These are phyloP conservation scores for Acacia acuminata DNA, from an alignment of 306 rosid genomes.

Conservation along the genomic window DNA sequence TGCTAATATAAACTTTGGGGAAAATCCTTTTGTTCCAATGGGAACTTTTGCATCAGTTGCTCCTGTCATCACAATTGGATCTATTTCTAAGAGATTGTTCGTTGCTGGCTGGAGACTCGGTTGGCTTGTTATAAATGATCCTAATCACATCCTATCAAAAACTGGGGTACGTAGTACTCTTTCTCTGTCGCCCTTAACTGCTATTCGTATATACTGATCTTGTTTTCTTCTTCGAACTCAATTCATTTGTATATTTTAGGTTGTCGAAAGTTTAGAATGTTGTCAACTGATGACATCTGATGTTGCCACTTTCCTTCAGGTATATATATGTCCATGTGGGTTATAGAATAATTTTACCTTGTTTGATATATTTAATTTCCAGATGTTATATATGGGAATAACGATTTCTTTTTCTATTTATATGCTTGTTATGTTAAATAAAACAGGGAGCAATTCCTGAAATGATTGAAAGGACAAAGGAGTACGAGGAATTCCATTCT, in stretches of 20 bases:
- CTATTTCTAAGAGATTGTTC: constrained; percentile 49
- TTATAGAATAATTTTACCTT: background rate
- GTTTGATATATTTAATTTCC: background rate
- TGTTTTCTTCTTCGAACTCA: background rate
- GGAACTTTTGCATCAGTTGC: constrained; percentile 43
- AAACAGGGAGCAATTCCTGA: constrained; percentile 53
- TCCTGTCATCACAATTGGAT: constrained; percentile 52
- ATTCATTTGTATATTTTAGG: background rate
- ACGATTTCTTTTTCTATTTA: no score
- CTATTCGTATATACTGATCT: background rate
- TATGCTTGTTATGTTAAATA: background rate
- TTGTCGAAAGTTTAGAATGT: background rate
- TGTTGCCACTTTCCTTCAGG: constrained; percentile 20
- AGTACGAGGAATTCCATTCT: constrained; percentile 34
- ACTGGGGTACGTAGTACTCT: constrained; percentile 33
- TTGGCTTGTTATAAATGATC: constrained; percentile 44
- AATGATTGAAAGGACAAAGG: constrained; percentile 38
- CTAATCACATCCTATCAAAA: constrained; percentile 35
- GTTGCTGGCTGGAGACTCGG: constrained; percentile 60
- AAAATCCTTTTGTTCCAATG: constrained; percentile 7
- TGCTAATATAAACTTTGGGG: constrained; percentile 43
- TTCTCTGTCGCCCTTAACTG: background rate
- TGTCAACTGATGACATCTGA: background rate
- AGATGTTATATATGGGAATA: no score
- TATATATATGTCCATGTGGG: background rate